Evolutionary conservation across 2,329 filamentous ascomycete species (phyloP).

Genomic region (Aureobasidium pullulans): DNA sequence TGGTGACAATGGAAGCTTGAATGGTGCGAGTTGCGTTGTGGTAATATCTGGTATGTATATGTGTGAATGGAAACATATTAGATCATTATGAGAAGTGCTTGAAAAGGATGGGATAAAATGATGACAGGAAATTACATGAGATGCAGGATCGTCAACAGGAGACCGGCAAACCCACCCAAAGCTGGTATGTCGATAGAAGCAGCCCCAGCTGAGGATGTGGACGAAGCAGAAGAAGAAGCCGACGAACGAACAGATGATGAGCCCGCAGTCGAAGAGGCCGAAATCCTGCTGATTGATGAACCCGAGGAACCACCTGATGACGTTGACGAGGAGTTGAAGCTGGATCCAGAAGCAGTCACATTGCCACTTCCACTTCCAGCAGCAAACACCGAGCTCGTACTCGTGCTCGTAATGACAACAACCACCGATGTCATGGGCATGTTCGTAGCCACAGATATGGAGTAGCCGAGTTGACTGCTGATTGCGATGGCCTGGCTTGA

Average conservation of each 20-base stretch:
- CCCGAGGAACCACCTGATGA: background rate
- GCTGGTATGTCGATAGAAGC: background rate
- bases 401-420: background rate
- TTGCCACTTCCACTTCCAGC: background rate
- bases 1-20: no score
- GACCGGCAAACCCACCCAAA: background rate
- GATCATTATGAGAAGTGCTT: no score
- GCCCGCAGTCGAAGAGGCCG: background rate
- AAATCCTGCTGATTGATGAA: background rate
- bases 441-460: background rate
- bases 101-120: no score
- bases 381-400: background rate
- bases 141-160: background rate
- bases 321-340: background rate
- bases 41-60: no score
- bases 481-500: background rate
- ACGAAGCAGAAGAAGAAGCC: background rate
- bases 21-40: no score
- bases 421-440: background rate
- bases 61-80: no score
- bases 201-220: background rate
- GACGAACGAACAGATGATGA: background rate
- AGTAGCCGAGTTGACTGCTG: slow-evolving; percentile 1
- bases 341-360: background rate
- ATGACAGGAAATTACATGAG: background rate